phyloP scores from a whole-genome alignment of 2,329 filamentous ascomycete species.

The Calonectria pteridis region DNA sequence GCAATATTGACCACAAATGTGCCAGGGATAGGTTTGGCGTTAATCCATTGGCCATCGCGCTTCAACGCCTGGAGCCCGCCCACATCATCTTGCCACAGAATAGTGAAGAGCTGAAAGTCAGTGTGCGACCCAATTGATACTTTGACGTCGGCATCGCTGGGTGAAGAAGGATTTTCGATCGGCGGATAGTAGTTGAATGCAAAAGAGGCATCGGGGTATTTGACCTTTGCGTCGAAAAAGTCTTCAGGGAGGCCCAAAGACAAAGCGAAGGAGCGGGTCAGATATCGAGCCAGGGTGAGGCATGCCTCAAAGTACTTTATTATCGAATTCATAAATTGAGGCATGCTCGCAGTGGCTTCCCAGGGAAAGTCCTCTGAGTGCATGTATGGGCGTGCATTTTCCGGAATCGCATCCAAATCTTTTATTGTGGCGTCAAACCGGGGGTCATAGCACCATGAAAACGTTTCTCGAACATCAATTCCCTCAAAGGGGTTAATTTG shows the following conservation, averaged over 20 bases:
- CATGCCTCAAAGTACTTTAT: neutral
- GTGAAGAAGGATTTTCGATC: neutral
- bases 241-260: constrained; percentile 1
- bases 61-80: constrained; percentile 1
- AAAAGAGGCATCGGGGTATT: constrained; percentile 2
- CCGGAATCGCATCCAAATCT: neutral
- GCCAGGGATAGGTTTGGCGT: neutral
- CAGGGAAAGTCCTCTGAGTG: neutral
- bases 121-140: constrained; percentile 8
- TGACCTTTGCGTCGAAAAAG: constrained; percentile 4
- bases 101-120: constrained; percentile 9
- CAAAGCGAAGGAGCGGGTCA: constrained; percentile 5
- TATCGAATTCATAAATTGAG: neutral
- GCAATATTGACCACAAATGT: constrained; percentile 9
- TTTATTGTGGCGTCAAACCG: neutral
- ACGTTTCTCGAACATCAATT: constrained; percentile 3
- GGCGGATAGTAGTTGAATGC: constrained; percentile 16
- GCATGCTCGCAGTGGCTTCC: neutral
- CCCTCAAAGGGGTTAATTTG: neutral
- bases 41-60: neutral
- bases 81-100: neutral
- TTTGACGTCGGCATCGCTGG: neutral
- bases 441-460: constrained; percentile 6
- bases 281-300: neutral
- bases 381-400: neutral